These are phyloP conservation scores for Fusarium tupiense DNA, from an alignment of 2,329 filamentous ascomycete species.

Conservation along the genomic window DNA sequence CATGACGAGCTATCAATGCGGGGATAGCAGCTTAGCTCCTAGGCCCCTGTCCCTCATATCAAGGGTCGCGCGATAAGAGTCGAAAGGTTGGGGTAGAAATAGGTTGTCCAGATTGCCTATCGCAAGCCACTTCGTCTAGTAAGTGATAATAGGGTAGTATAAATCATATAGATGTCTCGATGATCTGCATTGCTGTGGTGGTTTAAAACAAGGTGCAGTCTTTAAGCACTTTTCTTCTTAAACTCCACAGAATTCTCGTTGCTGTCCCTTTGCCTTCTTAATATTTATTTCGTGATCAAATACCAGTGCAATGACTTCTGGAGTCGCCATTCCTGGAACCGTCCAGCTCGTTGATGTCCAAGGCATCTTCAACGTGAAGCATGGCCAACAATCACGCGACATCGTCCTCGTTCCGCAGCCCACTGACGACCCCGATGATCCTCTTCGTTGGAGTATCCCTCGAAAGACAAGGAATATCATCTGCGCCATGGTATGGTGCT, in stretches of 20 bases:
- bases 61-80: not conserved
- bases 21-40: not conserved
- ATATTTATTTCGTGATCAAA: not conserved
- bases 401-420: slow-evolving; percentile 39
- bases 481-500: slow-evolving; percentile 41
- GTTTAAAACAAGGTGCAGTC: not conserved
- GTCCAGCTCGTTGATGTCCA: slow-evolving; percentile 36
- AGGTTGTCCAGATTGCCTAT: not conserved
- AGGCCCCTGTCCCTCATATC: not conserved
- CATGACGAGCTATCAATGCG: slow-evolving; percentile 1
- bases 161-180: not conserved
- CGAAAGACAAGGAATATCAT: slow-evolving; percentile 38
- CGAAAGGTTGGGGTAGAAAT: slow-evolving; percentile 7
- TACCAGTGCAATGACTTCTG: not conserved
- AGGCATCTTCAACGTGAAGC: slow-evolving; percentile 29
- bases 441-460: slow-evolving; percentile 30
- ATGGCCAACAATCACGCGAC: slow-evolving; percentile 26
- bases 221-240: no score
- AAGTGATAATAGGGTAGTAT: not conserved
- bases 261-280: not conserved
- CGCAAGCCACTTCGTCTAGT: not conserved
- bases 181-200: not conserved
- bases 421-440: slow-evolving; percentile 38
- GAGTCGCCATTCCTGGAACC: slow-evolving; percentile 27
- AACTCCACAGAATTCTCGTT: not conserved